Conservation (phyloP, 768 basidiomycete genomes). For the Gymnopilus junonius region DNA sequence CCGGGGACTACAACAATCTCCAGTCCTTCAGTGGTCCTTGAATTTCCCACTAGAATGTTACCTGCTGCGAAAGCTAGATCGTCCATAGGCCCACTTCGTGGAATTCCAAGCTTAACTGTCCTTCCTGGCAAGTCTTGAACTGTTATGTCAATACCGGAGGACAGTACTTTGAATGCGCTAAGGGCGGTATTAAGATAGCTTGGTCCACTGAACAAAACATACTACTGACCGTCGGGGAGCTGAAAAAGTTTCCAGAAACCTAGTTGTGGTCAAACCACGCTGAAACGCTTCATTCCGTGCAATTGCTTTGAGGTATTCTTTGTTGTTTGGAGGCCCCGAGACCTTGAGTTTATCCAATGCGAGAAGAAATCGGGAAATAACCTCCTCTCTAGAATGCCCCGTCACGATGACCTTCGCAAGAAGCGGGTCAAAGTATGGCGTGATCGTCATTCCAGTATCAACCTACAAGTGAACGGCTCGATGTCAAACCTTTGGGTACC, state of each 20-base stretch:
- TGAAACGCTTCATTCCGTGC: constrained; percentile 41
- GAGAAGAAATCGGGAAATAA: constrained; percentile 43
- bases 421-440: constrained; percentile 60
- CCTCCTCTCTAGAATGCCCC: constrained; percentile 48
- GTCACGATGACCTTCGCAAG: constrained; percentile 64
- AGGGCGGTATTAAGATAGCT: neutral
- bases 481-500: neutral
- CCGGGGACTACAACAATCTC: constrained; percentile 57
- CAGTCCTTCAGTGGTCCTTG: constrained; percentile 50
- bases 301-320: constrained; percentile 53
- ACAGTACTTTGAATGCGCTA: constrained; percentile 57
- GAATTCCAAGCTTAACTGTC: constrained; percentile 57
- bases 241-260: constrained; percentile 48
- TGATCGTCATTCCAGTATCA: constrained; percentile 53
- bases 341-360: constrained; percentile 47
- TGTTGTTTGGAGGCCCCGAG: constrained; percentile 64
- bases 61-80: constrained; percentile 55
- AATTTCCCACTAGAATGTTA: constrained; percentile 64
- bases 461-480: constrained; percentile 33
- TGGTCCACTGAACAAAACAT: neutral
- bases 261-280: constrained; percentile 50
- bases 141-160: constrained; percentile 58
- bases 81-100: constrained; percentile 70
- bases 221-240: constrained; percentile 44
- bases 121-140: constrained; percentile 65